Conservation (phyloP, 2,329 filamentous ascomycete genomes). For the Neofusicoccum umdonicola region DNA sequence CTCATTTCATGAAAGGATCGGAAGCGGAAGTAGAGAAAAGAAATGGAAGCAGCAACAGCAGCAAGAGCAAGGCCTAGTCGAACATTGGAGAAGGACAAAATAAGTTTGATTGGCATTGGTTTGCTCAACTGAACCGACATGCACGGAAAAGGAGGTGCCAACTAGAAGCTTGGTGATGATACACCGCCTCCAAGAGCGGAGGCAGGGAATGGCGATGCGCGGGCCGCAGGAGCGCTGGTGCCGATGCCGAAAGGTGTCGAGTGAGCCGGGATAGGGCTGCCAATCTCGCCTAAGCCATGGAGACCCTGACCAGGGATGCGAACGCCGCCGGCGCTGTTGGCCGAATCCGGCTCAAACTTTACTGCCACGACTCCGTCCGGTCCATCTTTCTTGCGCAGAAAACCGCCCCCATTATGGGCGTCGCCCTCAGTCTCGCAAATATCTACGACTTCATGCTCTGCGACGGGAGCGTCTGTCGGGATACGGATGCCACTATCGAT, state of each 20-base stretch:
- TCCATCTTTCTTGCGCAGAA: constrained; percentile 63
- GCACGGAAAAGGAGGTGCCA: neutral
- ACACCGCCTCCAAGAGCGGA: constrained; percentile 9
- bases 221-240: neutral
- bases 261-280: constrained; percentile 34
- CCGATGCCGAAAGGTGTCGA: constrained; percentile 3
- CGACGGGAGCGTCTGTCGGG: constrained; percentile 55
- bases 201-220: constrained; percentile 3
- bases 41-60: too few species aligned
- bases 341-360: constrained; percentile 38
- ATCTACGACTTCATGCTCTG: constrained; percentile 69
- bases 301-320: constrained; percentile 16
- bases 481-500: constrained; percentile 62
- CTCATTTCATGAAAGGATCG: too few species aligned
- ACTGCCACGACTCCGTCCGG: constrained; percentile 36
- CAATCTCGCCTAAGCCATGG: constrained; percentile 46
- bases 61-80: too few species aligned
- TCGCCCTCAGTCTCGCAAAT: constrained; percentile 92
- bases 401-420: constrained; percentile 83
- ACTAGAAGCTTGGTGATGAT: constrained; percentile 16
- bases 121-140: too few species aligned
- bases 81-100: too few species aligned
- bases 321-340: constrained; percentile 6
- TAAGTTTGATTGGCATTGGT: too few species aligned
- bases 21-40: too few species aligned